Conservation (phyloP, 2,329 filamentous ascomycete genomes). For the Trichoderma oligosporum region DNA sequence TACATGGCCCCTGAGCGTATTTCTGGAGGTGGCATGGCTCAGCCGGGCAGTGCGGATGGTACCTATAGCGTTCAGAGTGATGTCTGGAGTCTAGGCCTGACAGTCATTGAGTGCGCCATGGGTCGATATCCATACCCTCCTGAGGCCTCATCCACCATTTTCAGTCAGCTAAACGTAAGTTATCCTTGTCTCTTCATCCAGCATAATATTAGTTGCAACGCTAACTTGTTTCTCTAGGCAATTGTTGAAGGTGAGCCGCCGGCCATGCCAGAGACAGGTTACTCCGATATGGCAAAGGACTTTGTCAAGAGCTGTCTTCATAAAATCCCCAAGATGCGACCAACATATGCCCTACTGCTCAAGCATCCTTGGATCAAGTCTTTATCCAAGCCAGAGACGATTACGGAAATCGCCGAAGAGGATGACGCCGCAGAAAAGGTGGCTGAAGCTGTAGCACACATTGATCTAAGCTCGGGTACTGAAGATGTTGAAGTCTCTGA, state of each 20-base stretch:
- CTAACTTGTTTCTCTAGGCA: slow-evolving; percentile 55
- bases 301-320: slow-evolving; percentile 89
- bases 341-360: slow-evolving; percentile 87
- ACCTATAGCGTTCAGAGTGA: slow-evolving; percentile 98
- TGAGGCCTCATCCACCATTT: slow-evolving; percentile 97
- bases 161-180: slow-evolving; percentile 93
- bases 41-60: slow-evolving; percentile 65
- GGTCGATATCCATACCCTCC: slow-evolving; percentile 94
- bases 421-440: slow-evolving; percentile 46
- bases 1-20: slow-evolving; percentile 99
- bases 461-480: slow-evolving; percentile 39
- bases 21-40: slow-evolving; percentile 75
- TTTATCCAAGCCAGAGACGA: slow-evolving; percentile 71
- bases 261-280: slow-evolving; percentile 72
- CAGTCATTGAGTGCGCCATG: slow-evolving; percentile 92
- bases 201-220: background rate
- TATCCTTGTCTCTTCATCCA: background rate
- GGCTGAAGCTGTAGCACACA: slow-evolving; percentile 42
- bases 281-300: slow-evolving; percentile 73
- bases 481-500: slow-evolving; percentile 78
- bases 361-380: slow-evolving; percentile 82
- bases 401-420: slow-evolving; percentile 66
- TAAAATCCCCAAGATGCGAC: slow-evolving; percentile 87
- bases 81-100: slow-evolving; percentile 93
- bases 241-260: slow-evolving; percentile 98